Evolutionary conservation across 805 yeast species (phyloP), one percentile per base, ranked within the genome.

Genomic region (Cyberlindnera petersonii): DNA sequence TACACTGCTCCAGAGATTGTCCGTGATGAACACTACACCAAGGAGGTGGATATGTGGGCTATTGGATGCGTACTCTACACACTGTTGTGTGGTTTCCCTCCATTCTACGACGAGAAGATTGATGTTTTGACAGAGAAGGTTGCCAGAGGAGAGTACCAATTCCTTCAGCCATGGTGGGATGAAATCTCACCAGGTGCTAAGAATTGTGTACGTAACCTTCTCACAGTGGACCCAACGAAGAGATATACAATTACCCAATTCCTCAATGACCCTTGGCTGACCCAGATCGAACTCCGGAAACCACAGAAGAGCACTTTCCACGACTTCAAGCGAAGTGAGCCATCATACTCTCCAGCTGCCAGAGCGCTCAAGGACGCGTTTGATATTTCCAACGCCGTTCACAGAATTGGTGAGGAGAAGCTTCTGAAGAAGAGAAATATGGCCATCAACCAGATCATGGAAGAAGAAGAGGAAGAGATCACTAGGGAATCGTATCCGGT

Each of bases 1-100:
- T 93, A 93, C 57, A 91, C 98, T 3, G 98, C 98, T 0, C 98
- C 98, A 0, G 98, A 93, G 62, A 91, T 93, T 51, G 98, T 93
- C 28, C 80, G 83, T 48, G 98, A 93, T 61, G 95, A 89, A 65
- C 73, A 80, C 33, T 93, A 93, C 58, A 85, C 96, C 2, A 87
- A 86, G 66, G 83, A 88, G 47, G 98, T 93, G 26, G 98, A 93
- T 60, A 86, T 93, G 93, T 93, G 98, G 98, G 97, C 97, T 5
- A 69, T 93, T 39, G 98, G 98, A 0, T 93, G 98, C 65, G 96
- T 93, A 0, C 65, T 93, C 39, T 93, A 93, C 58, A 93, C 98
- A 0, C 68, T 93, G 30, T 66, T 93, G 24, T 93, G 98, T 66
- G 98, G 98, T 4, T 93, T 93, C 64, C 86, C 87, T 1, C 87